phyloP scores from a whole-genome alignment of 768 basidiomycete genomes.

The Udeniomyces megalosporus region DNA sequence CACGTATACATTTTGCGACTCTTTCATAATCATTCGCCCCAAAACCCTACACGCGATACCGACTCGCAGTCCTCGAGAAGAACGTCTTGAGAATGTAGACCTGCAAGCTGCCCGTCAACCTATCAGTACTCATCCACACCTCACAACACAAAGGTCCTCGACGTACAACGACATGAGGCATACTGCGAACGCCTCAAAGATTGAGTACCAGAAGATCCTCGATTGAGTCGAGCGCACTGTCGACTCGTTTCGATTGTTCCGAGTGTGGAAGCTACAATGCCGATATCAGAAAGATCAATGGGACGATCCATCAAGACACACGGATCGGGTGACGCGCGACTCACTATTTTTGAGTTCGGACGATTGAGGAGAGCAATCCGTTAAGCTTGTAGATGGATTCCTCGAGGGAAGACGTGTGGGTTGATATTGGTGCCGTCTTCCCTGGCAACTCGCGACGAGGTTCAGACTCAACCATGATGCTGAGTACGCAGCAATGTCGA shows the following conservation, averaged over 20 bases:
- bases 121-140: too few relatives aligned
- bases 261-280: constrained; percentile 64
- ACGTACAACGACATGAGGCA: constrained; percentile 76
- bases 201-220: constrained; percentile 84
- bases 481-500: constrained; percentile 25
- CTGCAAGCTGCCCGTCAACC: too few relatives aligned
- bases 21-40: too few relatives aligned
- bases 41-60: constrained; percentile 5
- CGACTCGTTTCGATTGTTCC: constrained; percentile 85
- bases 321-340: constrained; percentile 29
- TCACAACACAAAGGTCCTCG: too few relatives aligned
- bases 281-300: neutral
- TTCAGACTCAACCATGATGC: constrained; percentile 92
- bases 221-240: constrained; percentile 78
- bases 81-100: constrained; percentile 88
- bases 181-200: constrained; percentile 60
- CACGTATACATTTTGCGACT: too few relatives aligned
- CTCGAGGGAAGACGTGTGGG: constrained; percentile 83
- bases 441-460: constrained; percentile 77
- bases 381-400: constrained; percentile 88
- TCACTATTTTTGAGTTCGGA: constrained; percentile 84
- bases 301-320: neutral
- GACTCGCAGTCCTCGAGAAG: constrained; percentile 60
- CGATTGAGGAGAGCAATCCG: constrained; percentile 71
- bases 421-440: constrained; percentile 60